Percentiles rank a stretch among this genome's conserved stretches.
phyloP scores from a whole-genome alignment of 2,329 filamentous ascomycete genomes.

The Camillea tinctor region DNA sequence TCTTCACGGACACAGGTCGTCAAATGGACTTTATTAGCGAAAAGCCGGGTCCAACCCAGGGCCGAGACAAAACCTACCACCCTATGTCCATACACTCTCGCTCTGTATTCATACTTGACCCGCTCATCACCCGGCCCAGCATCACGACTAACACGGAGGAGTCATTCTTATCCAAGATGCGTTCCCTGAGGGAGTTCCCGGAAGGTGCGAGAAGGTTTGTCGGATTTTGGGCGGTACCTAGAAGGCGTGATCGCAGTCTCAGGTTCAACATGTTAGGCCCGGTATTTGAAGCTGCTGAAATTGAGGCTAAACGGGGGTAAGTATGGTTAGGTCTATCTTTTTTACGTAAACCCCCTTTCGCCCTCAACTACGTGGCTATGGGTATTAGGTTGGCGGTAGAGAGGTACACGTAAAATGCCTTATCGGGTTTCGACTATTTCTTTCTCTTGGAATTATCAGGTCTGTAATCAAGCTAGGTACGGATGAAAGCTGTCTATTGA shows the following conservation, averaged over 20 bases:
- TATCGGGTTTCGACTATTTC: no score
- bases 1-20: constrained; percentile 9
- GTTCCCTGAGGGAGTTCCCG: background rate
- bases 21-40: constrained; percentile 7
- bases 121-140: background rate
- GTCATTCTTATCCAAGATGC: background rate
- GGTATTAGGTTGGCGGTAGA: no score
- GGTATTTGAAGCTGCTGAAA: constrained; percentile 7
- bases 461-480: no score
- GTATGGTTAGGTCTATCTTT: no score
- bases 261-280: constrained; percentile 12
- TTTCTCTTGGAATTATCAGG: no score
- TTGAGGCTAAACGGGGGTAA: background rate
- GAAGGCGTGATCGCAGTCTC: constrained; percentile 3
- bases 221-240: constrained; percentile 16
- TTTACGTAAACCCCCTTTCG: no score
- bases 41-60: background rate
- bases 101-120: constrained; percentile 5
- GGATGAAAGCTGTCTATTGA: no score
- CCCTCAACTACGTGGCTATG: no score
- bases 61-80: background rate
- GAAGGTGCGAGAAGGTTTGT: constrained; percentile 1
- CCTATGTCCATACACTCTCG: background rate
- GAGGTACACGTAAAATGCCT: no score
- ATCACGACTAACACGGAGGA: background rate